phyloP scores from a whole-genome alignment of 805 yeast species.

The Blastobotrys parvus region DNA sequence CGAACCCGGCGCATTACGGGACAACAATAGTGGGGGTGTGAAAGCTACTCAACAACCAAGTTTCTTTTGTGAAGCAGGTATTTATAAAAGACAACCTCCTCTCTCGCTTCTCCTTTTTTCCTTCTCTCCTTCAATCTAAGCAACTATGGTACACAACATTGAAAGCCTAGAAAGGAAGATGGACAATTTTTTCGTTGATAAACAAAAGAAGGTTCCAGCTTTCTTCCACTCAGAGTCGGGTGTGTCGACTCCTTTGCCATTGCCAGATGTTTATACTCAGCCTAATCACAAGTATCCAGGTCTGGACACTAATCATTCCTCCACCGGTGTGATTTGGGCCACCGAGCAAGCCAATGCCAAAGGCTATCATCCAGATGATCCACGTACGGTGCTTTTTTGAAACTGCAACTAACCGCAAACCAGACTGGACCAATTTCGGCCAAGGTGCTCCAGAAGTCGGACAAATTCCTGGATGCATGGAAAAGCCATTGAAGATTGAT shows the following conservation, averaged over 20 bases:
- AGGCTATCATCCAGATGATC: slow-evolving; percentile 38
- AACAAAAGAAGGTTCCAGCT: not conserved
- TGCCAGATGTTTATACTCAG: slow-evolving; percentile 22
- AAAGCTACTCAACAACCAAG: too few species aligned
- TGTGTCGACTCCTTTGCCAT: slow-evolving; percentile 21
- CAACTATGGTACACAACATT: not conserved
- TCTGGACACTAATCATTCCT: slow-evolving; percentile 47
- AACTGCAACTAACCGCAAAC: slow-evolving; percentile 4
- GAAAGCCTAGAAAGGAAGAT: not conserved
- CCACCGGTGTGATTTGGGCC: slow-evolving; percentile 59
- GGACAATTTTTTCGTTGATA: not conserved
- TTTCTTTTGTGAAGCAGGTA: too few species aligned
- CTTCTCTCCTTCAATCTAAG: not conserved
- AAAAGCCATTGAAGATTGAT: slow-evolving; percentile 41
- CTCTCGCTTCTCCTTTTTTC: not conserved
- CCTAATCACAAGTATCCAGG: slow-evolving; percentile 42
- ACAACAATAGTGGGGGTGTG: too few species aligned
- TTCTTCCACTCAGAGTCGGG: slow-evolving; percentile 19
- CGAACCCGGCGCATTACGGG: too few species aligned
- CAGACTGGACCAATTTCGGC: slow-evolving; percentile 49
- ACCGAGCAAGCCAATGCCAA: slow-evolving; percentile 53
- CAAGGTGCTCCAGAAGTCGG: slow-evolving; percentile 63
- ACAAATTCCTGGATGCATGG: slow-evolving; percentile 49
- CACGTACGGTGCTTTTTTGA: slow-evolving; percentile 6
- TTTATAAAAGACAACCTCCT: too few species aligned